Base-by-base conservation (phyloP, 2,329 filamentous ascomycete genomes). In the Teratosphaeria viscida region DNA sequence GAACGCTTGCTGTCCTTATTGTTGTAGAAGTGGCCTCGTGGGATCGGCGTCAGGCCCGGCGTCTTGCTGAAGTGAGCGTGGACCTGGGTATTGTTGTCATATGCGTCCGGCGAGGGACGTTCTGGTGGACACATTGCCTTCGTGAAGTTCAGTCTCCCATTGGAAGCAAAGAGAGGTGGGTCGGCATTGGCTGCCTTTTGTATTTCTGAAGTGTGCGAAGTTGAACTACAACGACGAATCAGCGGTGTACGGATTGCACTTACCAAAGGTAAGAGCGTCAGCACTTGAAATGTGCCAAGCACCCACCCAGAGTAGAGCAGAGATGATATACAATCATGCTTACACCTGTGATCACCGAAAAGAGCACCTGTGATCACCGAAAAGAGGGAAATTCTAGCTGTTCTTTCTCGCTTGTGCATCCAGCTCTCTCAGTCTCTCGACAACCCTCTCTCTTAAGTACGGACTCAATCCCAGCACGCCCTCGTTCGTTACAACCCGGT, bases 401-500 rank as follows among this genome's bases (percentile, higher is more conserved):
- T 68, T 68, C 58, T 61, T 61, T 47, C 61, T 61, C 10, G 62
- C 68, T 62, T 71, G 67, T 37, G 58, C 61, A 54, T 74, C 71
- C 27, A 74, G 57, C 63, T 71, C 66, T 59, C 63, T 66, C 57
- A 74, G 59, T 58, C 66, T 67, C 59, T 70, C 68, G 29, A 72
- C 64, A 32, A 74, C 52, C 61, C 67, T 72, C 60, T 67, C 64
- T 57, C 68, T 62, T 57, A 74, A 58, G 60, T 70, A 73, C 1
- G 65, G 63, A 60, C 71, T 73, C 55, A 74, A 55, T 5, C 67
- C 68, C 37, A 74, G 60, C 71, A 86, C 80, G 58, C 84, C 84
- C 67, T 85, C 82, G 32, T 79, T 75, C 27, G 84, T 86, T 16
- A 83, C 73, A 52, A 83, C 72, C 56, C 84, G 74, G 74, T 86